Evolutionary conservation across 2,329 filamentous ascomycete species (phyloP).

Genomic region (Colletotrichum tropicale): DNA sequence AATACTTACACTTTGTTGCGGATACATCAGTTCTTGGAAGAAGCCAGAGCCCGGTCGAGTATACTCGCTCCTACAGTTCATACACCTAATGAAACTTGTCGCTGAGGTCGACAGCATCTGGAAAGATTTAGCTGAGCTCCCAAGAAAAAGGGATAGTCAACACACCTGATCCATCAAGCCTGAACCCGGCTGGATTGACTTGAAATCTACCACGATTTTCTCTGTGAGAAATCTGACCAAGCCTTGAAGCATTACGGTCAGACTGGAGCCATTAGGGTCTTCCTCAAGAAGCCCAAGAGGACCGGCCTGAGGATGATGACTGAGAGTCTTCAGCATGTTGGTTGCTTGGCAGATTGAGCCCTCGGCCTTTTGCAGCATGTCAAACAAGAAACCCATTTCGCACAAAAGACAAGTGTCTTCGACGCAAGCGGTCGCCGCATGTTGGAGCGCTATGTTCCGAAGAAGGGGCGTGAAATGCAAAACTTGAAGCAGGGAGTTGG

Average conservation of each 20-base stretch:
- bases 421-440: slow-evolving; percentile 84
- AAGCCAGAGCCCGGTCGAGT: slow-evolving; percentile 79
- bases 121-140: slow-evolving; percentile 24
- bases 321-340: slow-evolving; percentile 90
- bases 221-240: slow-evolving; percentile 86
- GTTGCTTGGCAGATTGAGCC: slow-evolving; percentile 96
- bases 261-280: slow-evolving; percentile 71
- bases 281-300: slow-evolving; percentile 86
- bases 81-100: slow-evolving; percentile 78
- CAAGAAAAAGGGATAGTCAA: not conserved
- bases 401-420: slow-evolving; percentile 87
- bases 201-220: slow-evolving; percentile 78
- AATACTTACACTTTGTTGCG: slow-evolving; percentile 2
- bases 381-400: slow-evolving; percentile 93
- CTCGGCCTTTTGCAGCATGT: slow-evolving; percentile 96
- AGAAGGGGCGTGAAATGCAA: slow-evolving; percentile 89
- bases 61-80: slow-evolving; percentile 86
- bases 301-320: slow-evolving; percentile 78
- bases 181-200: slow-evolving; percentile 66
- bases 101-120: slow-evolving; percentile 72
- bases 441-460: slow-evolving; percentile 85
- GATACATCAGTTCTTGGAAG: slow-evolving; percentile 87
- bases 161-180: slow-evolving; percentile 73
- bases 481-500: slow-evolving; percentile 89
- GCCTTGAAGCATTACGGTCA: slow-evolving; percentile 84